A percentile compares a stretch with the other conserved stretches of the same genome.
Evolutionary conservation across 1,139 yeast genomes (phyloP).

Genomic region (Saccharomycopsis phalli): DNA sequence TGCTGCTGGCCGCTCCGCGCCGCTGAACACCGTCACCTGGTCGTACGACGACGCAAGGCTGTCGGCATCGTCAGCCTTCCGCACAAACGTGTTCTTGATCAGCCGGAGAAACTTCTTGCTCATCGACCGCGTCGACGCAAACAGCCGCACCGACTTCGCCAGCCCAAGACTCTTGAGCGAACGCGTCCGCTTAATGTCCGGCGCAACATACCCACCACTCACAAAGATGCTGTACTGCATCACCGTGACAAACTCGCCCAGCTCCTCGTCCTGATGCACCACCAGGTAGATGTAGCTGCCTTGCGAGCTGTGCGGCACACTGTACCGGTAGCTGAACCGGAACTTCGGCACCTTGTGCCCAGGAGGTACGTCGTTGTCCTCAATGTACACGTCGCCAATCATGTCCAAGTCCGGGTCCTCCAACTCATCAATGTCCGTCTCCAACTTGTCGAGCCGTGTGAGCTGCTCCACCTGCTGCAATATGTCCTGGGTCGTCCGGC

Average conservation of each 20-base stretch:
- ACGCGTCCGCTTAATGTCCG: no score
- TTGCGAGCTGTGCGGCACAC: slow-evolving; percentile 9
- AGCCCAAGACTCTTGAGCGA: slow-evolving; percentile 9
- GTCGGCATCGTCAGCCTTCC: slow-evolving; percentile 11
- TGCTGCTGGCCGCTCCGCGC: background rate
- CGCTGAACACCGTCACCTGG: slow-evolving; percentile 3
- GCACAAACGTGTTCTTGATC: slow-evolving; percentile 14
- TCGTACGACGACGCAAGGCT: slow-evolving; percentile 1
- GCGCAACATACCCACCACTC: no score
- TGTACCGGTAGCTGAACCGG: slow-evolving; percentile 14
- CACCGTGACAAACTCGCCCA: slow-evolving; percentile 8
- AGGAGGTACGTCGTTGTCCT: slow-evolving; percentile 11
- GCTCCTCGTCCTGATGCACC: slow-evolving; percentile 2
- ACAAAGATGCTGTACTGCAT: no score
- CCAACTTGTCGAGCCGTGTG: slow-evolving; percentile 10
- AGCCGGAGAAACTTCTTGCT: slow-evolving; percentile 12
- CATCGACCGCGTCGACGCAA: slow-evolving; percentile 5
- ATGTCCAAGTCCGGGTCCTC: slow-evolving; percentile 13
- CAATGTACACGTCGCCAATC: slow-evolving; percentile 19
- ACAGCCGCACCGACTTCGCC: slow-evolving; percentile 1
- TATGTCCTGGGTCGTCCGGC: slow-evolving; percentile 11
- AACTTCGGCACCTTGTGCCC: slow-evolving; percentile 13
- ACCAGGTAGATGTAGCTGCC: slow-evolving; percentile 15
- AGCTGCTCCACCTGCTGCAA: no score
- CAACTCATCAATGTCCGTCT: background rate